These are phyloP conservation scores for Puccinellia tenuiflora DNA, from an alignment of 176 grass and related monocot species.

Conservation along the genomic window DNA sequence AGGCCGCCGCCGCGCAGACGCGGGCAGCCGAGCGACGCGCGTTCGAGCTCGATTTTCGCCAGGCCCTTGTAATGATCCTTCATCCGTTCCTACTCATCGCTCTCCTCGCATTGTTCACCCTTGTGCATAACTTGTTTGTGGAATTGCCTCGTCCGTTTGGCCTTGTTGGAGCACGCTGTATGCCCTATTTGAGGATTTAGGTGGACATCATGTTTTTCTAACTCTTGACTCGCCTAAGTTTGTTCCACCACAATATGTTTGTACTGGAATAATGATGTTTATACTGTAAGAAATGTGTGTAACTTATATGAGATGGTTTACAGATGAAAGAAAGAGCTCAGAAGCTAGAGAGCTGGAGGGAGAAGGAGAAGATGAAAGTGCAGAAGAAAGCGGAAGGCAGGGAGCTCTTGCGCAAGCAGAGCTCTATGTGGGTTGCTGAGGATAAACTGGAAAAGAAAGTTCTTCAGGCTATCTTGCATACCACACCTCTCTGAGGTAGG, in stretches of 20 bases:
- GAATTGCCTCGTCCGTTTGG: neutral
- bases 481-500: constrained; percentile 29
- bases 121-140: constrained; percentile 11
- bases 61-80: constrained; percentile 42
- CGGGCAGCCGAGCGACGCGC: constrained; percentile 53
- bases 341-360: constrained; percentile 72
- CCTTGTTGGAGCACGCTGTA: neutral
- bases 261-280: neutral
- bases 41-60: constrained; percentile 60
- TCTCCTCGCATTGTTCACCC: neutral
- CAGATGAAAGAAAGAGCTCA: constrained; percentile 91
- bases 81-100: neutral
- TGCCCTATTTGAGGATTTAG: neutral
- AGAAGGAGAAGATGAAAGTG: constrained; percentile 48
- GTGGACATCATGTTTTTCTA: neutral
- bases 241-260: neutral
- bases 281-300: neutral
- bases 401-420: constrained; percentile 58
- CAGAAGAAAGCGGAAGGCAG: constrained; percentile 41
- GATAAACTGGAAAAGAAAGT: constrained; percentile 43
- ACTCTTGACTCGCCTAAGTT: neutral
- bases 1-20: constrained; percentile 61
- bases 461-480: constrained; percentile 25
- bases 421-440: constrained; percentile 61
- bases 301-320: constrained; percentile 12